Percentiles rank a stretch among this genome's conserved stretches.
These are phyloP conservation scores for Fusarium devonianum DNA, from an alignment of 2,329 filamentous ascomycete genomes.

Conservation along the genomic window DNA sequence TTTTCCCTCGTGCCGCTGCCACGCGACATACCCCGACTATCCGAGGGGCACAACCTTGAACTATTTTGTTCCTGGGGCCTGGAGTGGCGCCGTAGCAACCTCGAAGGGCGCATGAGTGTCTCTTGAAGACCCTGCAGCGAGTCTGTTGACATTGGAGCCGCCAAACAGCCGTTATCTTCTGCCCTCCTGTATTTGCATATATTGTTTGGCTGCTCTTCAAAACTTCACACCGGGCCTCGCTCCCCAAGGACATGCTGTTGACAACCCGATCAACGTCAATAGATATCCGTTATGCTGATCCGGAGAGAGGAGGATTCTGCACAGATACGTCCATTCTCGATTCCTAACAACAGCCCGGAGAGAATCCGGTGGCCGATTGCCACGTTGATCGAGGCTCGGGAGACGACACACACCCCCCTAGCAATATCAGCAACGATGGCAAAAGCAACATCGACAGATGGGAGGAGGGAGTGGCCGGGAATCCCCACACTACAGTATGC, in stretches of 20 bases:
- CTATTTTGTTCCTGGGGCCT: conserved; percentile 38
- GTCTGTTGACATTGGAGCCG: conserved; percentile 18
- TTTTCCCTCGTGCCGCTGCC: conserved; percentile 23
- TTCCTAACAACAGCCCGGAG: conserved; percentile 14
- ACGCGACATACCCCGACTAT: conserved; percentile 37
- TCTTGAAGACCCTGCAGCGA: conserved; percentile 41
- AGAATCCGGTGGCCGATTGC: conserved; percentile 40
- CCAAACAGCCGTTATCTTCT: conserved; percentile 4
- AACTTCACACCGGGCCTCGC: not conserved
- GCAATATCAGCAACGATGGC: conserved; percentile 28
- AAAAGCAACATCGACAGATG: conserved; percentile 20
- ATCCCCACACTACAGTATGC: conserved; percentile 39
- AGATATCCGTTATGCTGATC: conserved; percentile 1
- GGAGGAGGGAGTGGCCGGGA: conserved; percentile 28
- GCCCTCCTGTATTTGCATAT: conserved; percentile 2
- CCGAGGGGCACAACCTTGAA: conserved; percentile 18
- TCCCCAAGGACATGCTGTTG: not conserved
- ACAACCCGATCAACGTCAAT: conserved; percentile 1
- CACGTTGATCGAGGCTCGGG: conserved; percentile 46
- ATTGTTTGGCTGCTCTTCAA: conserved; percentile 4
- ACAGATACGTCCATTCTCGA: conserved; percentile 1
- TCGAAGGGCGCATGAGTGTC: conserved; percentile 15
- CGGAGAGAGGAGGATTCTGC: conserved; percentile 4
- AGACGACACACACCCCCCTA: conserved; percentile 32
- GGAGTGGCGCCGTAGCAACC: conserved; percentile 30